Evolutionary conservation across 2,329 filamentous ascomycete species (phyloP).

Genomic region (Dactylella cylindrospora): DNA sequence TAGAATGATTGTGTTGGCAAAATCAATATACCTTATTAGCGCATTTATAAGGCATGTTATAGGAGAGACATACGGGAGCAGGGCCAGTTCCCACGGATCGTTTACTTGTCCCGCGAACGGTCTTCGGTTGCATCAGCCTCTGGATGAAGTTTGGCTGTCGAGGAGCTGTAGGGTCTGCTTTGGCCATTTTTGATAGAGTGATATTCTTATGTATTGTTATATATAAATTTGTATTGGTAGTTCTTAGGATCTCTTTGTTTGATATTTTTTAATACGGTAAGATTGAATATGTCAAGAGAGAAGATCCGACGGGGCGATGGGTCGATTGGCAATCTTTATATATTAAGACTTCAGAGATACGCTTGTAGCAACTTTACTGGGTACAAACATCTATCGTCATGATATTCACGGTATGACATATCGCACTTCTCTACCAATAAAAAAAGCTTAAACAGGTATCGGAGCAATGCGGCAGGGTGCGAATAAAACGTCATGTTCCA

Average conservation of each 20-base stretch:
- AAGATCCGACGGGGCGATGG: not conserved
- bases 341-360: not conserved
- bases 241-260: not conserved
- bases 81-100: slow-evolving; percentile 34
- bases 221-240: not conserved
- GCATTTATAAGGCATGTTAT: not conserved
- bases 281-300: not conserved
- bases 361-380: too few species aligned
- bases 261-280: slow-evolving; percentile 4
- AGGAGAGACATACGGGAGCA: slow-evolving; percentile 22
- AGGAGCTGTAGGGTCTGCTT: slow-evolving; percentile 25
- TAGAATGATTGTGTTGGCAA: too few species aligned
- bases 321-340: slow-evolving; percentile 16
- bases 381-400: too few species aligned
- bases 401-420: slow-evolving; percentile 41
- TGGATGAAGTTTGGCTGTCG: slow-evolving; percentile 40
- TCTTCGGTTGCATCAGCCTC: slow-evolving; percentile 25
- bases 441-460: slow-evolving; percentile 1
- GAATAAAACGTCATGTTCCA: slow-evolving; percentile 35
- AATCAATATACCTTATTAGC: slow-evolving; percentile 7
- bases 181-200: slow-evolving; percentile 40
- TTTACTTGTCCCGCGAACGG: slow-evolving; percentile 33
- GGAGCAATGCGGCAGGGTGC: too few species aligned
- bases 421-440: not conserved
- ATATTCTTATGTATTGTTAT: not conserved